A percentile compares a stretch with the other conserved stretches of the same genome.
phyloP scores from a whole-genome alignment of 2,329 filamentous ascomycete species.

The Leptographium wingfieldii region DNA sequence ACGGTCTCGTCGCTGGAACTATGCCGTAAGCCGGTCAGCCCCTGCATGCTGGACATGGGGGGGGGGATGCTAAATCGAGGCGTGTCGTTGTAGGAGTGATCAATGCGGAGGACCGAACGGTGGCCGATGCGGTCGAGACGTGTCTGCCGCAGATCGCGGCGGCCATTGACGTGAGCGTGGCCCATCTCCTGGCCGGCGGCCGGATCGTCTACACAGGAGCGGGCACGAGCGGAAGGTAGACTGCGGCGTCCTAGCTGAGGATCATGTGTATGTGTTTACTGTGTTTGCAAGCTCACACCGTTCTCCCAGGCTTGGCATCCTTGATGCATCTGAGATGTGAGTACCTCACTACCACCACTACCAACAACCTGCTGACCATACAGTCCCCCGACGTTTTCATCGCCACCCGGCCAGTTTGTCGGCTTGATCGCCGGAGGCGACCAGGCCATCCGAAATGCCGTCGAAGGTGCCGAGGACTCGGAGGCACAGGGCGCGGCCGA shows the following conservation, averaged over 20 bases:
- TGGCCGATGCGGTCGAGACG: conserved; percentile 18
- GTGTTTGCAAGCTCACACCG: too few relatives aligned
- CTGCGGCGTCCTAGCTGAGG: neutral
- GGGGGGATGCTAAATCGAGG: too few relatives aligned
- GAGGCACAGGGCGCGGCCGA: conserved; percentile 18
- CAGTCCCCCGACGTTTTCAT: conserved; percentile 25
- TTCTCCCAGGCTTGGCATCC: conserved; percentile 1
- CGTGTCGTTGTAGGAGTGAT: conserved; percentile 10
- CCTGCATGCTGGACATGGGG: neutral
- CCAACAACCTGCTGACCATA: too few relatives aligned
- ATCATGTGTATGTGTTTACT: neutral
- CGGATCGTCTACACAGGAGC: conserved; percentile 27
- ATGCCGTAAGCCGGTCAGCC: conserved; percentile 12
- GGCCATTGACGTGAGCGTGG: conserved; percentile 20
- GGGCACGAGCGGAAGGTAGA: conserved; percentile 29
- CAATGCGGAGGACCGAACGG: conserved; percentile 22
- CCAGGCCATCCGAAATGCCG: conserved; percentile 24
- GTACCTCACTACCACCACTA: neutral
- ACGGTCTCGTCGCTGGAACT: conserved; percentile 24
- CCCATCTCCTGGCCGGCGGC: conserved; percentile 20
- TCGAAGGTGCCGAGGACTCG: conserved; percentile 29
- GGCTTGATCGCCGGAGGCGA: conserved; percentile 29
- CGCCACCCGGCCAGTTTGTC: conserved; percentile 25
- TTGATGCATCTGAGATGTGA: conserved; percentile 28
- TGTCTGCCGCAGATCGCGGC: conserved; percentile 21